These are phyloP conservation scores for Pythium sp. DNA, from an alignment of 352 stramenopile genomes.

Conservation along the genomic window DNA sequence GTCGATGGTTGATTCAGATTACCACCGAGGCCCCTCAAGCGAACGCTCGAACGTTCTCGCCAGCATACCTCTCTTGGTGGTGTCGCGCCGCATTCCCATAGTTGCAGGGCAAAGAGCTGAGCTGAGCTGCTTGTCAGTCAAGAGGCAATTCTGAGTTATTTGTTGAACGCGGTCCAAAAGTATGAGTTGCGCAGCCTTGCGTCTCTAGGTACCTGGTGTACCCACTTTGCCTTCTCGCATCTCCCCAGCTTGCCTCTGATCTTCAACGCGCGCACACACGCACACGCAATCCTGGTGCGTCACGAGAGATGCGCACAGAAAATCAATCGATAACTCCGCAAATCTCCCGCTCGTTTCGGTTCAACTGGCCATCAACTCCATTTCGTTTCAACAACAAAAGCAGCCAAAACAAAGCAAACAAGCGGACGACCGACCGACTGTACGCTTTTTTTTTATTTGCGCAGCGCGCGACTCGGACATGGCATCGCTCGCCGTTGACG, in stretches of 20 bases:
- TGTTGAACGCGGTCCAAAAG: background rate
- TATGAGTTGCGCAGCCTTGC: background rate
- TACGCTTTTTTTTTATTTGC: background rate
- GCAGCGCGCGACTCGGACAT: background rate
- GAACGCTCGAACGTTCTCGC: background rate
- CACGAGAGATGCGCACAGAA: background rate
- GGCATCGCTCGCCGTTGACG: background rate
- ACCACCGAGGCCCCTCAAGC: background rate
- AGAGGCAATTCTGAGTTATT: background rate
- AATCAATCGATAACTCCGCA: background rate
- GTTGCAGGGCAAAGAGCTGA: background rate
- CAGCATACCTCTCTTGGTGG: background rate
- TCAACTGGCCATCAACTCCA: constrained; percentile 9
- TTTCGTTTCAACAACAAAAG: background rate
- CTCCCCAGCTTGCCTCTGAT: background rate
- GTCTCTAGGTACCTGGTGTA: background rate
- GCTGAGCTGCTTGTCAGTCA: background rate
- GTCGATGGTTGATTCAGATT: background rate
- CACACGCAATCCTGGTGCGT: constrained; percentile 4
- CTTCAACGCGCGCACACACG: background rate
- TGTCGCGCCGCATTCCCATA: background rate
- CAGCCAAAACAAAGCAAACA: background rate
- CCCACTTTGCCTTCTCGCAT: constrained; percentile 2
- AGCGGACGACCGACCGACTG: background rate
- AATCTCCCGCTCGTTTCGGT: background rate